phyloP scores from a whole-genome alignment of 2,329 filamentous ascomycete genomes.

The Curvularia sp. region DNA sequence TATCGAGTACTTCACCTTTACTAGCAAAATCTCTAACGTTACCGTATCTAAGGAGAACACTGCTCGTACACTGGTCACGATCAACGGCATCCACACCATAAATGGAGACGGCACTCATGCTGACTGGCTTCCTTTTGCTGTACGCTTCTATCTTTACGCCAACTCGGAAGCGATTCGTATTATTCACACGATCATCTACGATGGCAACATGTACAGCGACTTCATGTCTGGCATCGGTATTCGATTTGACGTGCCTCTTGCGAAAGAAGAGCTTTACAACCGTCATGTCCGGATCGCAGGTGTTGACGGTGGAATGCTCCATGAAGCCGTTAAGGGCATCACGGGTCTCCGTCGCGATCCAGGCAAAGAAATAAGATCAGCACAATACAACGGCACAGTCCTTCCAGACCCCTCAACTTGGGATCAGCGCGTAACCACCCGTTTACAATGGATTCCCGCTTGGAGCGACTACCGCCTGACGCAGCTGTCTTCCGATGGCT shows the following conservation, averaged over 20 bases:
- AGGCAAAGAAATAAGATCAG: conserved; percentile 56
- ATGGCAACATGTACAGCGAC: conserved; percentile 58
- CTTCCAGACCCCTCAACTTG: conserved; percentile 55
- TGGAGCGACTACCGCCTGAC: conserved; percentile 66
- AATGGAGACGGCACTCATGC: conserved; percentile 44
- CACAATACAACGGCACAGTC: conserved; percentile 60
- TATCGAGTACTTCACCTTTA: conserved; percentile 57
- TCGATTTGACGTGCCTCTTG: conserved; percentile 63
- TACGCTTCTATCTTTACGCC: conserved; percentile 67
- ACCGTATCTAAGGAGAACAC: conserved; percentile 56
- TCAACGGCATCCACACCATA: conserved; percentile 50
- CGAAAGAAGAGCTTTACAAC: conserved; percentile 62
- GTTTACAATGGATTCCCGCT: conserved; percentile 63
- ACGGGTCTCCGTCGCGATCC: conserved; percentile 67
- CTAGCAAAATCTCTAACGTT: conserved; percentile 61
- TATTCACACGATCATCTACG: conserved; percentile 65
- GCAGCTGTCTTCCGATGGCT: conserved; percentile 67
- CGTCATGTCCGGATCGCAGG: conserved; percentile 66
- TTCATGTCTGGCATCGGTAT: conserved; percentile 65
- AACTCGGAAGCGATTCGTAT: conserved; percentile 63
- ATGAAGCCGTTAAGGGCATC: conserved; percentile 66
- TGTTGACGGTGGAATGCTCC: conserved; percentile 62
- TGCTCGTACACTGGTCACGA: conserved; percentile 58
- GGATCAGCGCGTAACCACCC: conserved; percentile 56
- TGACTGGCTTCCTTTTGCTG: conserved; percentile 62